A percentile compares a stretch with the other conserved stretches of the same genome.
Evolutionary conservation across 176 grass and related monocot species (phyloP).

Genomic region (Tillandsia leiboldiana): DNA sequence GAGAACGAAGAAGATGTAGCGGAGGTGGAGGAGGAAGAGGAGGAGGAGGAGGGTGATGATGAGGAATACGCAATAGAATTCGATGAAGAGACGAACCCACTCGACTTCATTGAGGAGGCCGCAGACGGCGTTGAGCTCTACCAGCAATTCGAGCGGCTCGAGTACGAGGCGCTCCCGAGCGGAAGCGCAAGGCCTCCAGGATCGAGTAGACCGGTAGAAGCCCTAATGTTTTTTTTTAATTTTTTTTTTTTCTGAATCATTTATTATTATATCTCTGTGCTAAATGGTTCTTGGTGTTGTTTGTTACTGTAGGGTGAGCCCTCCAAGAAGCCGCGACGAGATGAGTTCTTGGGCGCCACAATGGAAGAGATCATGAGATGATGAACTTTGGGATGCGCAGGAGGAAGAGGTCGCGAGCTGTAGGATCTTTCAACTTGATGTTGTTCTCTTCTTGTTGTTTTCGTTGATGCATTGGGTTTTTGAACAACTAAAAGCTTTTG

Average conservation of each 20-base stretch:
- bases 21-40: slow-evolving; percentile 9
- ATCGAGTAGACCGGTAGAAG: slow-evolving; percentile 21
- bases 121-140: slow-evolving; percentile 33
- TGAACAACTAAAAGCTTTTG: background rate
- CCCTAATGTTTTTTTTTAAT: background rate
- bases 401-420: slow-evolving; percentile 45
- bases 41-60: slow-evolving; percentile 22
- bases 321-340: slow-evolving; percentile 44
- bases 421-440: slow-evolving; percentile 11
- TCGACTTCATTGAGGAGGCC: slow-evolving; percentile 24
- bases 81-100: slow-evolving; percentile 22
- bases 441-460: slow-evolving; percentile 1
- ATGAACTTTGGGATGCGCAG: slow-evolving; percentile 68
- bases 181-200: slow-evolving; percentile 59
- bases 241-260: background rate
- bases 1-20: slow-evolving; percentile 10
- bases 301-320: slow-evolving; percentile 26
- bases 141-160: slow-evolving; percentile 35
- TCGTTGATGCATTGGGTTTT: background rate
- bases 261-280: background rate
- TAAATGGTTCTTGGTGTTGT: slow-evolving; percentile 5
- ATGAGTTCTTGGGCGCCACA: slow-evolving; percentile 51
- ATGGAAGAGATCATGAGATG: slow-evolving; percentile 71
- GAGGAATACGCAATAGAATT: slow-evolving; percentile 28
- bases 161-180: slow-evolving; percentile 47